A percentile compares a stretch with the other conserved stretches of the same genome.
Conservation (phyloP, 352 stramenopile genomes). For the Phytophthora uliginosa region DNA sequence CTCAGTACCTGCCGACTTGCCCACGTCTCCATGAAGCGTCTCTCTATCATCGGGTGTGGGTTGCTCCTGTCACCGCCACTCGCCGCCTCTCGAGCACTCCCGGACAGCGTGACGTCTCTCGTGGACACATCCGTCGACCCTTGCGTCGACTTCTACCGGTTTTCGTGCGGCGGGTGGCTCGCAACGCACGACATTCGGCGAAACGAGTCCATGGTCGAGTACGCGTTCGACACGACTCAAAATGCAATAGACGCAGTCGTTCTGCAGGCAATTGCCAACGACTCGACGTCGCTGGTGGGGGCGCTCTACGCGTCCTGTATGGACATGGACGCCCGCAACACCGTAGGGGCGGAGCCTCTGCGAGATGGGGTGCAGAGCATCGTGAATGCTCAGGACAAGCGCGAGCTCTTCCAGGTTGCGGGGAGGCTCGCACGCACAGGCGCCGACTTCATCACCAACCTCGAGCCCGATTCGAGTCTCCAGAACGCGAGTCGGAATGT, state of each 20-base stretch:
- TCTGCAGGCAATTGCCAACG: conserved; percentile 58
- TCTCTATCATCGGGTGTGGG: conserved; percentile 22
- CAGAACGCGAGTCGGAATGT: conserved; percentile 79
- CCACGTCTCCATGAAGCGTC: conserved; percentile 22
- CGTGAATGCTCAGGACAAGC: conserved; percentile 29
- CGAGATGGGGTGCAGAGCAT: conserved; percentile 53
- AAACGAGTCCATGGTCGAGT: conserved; percentile 45
- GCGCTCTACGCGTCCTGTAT: conserved; percentile 80
- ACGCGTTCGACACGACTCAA: conserved; percentile 57
- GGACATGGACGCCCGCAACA: conserved; percentile 56
- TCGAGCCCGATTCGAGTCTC: conserved; percentile 41
- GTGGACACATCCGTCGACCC: conserved; percentile 60
- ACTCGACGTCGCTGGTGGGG: conserved; percentile 70
- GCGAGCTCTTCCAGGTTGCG: conserved; percentile 52
- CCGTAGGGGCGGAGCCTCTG: conserved; percentile 52
- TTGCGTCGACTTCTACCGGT: conserved; percentile 83
- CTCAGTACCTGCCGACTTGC: conserved; percentile 8
- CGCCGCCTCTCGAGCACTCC: conserved; percentile 28
- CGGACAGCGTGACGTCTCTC: conserved; percentile 47
- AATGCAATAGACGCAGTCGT: conserved; percentile 68
- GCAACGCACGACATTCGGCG: conserved; percentile 45
- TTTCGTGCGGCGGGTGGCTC: conserved; percentile 70
- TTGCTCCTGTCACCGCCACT: conserved; percentile 22
- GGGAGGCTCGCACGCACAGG: conserved; percentile 54
- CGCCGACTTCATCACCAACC: conserved; percentile 82